A percentile compares a stretch with the other conserved stretches of the same genome.
Conservation (phyloP, 2,329 filamentous ascomycete genomes). For the Talaromyces sp. region DNA sequence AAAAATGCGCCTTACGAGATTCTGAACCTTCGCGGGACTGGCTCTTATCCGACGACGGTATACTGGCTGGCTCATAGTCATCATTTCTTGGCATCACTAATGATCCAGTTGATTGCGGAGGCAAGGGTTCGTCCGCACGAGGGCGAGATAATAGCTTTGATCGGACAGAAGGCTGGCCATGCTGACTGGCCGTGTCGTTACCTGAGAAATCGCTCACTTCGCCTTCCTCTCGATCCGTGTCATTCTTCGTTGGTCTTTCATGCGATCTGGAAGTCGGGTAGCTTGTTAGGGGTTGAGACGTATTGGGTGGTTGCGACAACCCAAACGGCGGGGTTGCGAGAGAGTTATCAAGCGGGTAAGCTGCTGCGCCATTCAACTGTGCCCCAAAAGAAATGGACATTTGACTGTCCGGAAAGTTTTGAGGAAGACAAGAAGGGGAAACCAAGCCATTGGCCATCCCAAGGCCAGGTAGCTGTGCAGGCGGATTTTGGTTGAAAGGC, state of each 20-base stretch:
- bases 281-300: slow-evolving; percentile 12
- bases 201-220: slow-evolving; percentile 68
- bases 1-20: slow-evolving; percentile 22
- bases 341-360: neutral
- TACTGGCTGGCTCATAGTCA: neutral
- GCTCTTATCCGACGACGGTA: slow-evolving; percentile 16
- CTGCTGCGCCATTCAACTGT: slow-evolving; percentile 16
- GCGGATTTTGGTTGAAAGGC: slow-evolving; percentile 4
- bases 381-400: slow-evolving; percentile 25
- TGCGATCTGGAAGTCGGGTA: slow-evolving; percentile 8
- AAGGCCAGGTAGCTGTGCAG: slow-evolving; percentile 23
- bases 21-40: slow-evolving; percentile 21
- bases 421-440: slow-evolving; percentile 25
- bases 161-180: neutral
- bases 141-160: neutral
- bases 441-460: slow-evolving; percentile 18
- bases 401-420: slow-evolving; percentile 28
- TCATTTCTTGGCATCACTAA: neutral
- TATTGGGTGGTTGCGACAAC: neutral
- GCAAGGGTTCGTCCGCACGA: neutral
- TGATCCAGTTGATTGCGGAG: neutral
- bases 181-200: slow-evolving; percentile 25
- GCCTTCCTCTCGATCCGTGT: slow-evolving; percentile 61
- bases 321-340: neutral
- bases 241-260: slow-evolving; percentile 18